These are phyloP conservation scores for Taiwanofungus camphoratus DNA, from an alignment of 1,284 basidiomycete genomes.

Conservation along the genomic window DNA sequence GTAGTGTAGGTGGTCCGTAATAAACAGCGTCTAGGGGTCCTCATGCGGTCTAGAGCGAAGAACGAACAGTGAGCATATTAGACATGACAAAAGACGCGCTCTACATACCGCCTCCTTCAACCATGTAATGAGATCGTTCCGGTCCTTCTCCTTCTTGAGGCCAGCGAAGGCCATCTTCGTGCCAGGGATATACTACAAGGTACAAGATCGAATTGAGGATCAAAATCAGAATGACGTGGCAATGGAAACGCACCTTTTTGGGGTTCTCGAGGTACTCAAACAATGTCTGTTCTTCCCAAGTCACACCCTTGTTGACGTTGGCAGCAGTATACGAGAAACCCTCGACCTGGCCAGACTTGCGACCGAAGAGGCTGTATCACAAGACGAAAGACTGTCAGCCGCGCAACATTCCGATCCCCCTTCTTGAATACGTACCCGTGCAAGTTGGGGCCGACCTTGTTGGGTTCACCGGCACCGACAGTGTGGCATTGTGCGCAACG, in stretches of 20 bases:
- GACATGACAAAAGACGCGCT: neutral
- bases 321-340: conserved; percentile 93
- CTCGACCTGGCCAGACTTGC: conserved; percentile 84
- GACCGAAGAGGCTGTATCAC: conserved; percentile 65
- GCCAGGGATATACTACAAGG: conserved; percentile 80
- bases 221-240: conserved; percentile 15
- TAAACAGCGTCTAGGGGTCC: conserved; percentile 1
- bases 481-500: conserved; percentile 99
- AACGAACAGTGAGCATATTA: neutral
- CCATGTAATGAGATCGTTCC: conserved; percentile 82
- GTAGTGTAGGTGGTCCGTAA: conserved; percentile 10
- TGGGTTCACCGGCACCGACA: conserved; percentile 72
- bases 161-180: conserved; percentile 99
- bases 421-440: conserved; percentile 61
- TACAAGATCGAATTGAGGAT: conserved; percentile 11
- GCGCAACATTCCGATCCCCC: neutral
- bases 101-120: conserved; percentile 65
- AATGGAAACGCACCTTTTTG: conserved; percentile 70
- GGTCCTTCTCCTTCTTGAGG: conserved; percentile 95
- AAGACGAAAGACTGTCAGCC: conserved; percentile 13
- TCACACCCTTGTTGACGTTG: conserved; percentile 93
- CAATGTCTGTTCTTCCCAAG: conserved; percentile 82
- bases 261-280: conserved; percentile 96
- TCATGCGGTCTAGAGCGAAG: conserved; percentile 17
- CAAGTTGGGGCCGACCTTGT: conserved; percentile 94